These are phyloP conservation scores for Camillea tinctor DNA, from an alignment of 2,329 filamentous ascomycete genomes.

Conservation along the genomic window DNA sequence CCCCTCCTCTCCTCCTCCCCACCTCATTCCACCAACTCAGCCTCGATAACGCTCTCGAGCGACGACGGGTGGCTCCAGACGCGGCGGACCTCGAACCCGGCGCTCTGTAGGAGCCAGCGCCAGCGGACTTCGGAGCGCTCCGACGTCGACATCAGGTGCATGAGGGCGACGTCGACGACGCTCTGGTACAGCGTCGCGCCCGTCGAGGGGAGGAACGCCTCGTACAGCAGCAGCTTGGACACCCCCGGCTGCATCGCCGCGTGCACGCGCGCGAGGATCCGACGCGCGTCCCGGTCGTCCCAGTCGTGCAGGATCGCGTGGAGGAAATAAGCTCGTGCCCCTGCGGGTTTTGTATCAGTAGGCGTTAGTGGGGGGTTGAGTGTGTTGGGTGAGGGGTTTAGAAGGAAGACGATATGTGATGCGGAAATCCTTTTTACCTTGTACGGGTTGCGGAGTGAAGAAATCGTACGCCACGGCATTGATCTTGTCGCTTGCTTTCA, in stretches of 20 bases:
- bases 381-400: too few relatives aligned
- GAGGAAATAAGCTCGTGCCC: slow-evolving; percentile 33
- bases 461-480: slow-evolving; percentile 23
- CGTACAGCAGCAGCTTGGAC: slow-evolving; percentile 38
- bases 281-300: slow-evolving; percentile 17
- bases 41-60: slow-evolving; percentile 20
- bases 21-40: slow-evolving; percentile 1
- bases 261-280: slow-evolving; percentile 27
- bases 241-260: slow-evolving; percentile 33
- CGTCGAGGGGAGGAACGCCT: slow-evolving; percentile 22
- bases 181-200: slow-evolving; percentile 10
- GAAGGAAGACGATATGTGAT: too few relatives aligned
- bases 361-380: not conserved
- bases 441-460: slow-evolving; percentile 23
- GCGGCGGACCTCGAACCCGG: slow-evolving; percentile 19
- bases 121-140: slow-evolving; percentile 20
- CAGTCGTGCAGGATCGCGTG: slow-evolving; percentile 35
- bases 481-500: slow-evolving; percentile 18
- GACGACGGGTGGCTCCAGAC: slow-evolving; percentile 18
- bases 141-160: slow-evolving; percentile 13
- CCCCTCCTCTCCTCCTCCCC: not conserved
- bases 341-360: slow-evolving; percentile 9
- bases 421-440: slow-evolving; percentile 16
- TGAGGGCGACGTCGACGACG: slow-evolving; percentile 9
- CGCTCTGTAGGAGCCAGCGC: slow-evolving; percentile 13